Conservation (phyloP, 1,284 basidiomycete species). For the Hemileia vastatrix region DNA sequence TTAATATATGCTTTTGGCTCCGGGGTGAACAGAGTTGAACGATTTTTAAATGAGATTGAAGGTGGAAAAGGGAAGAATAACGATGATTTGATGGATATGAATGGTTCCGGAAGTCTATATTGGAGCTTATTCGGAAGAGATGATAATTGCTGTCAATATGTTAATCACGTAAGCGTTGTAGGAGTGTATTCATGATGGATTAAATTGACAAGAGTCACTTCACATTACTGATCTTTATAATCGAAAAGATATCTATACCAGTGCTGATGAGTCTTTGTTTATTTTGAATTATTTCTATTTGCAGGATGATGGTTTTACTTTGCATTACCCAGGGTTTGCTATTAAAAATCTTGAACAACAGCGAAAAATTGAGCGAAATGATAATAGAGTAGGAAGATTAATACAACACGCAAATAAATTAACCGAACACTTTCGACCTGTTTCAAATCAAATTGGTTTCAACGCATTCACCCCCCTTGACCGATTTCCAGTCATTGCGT, state of each 20-base stretch:
- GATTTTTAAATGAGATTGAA: slow-evolving; percentile 28
- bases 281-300: background rate
- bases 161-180: slow-evolving; percentile 33
- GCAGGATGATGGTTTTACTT: slow-evolving; percentile 13
- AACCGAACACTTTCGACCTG: slow-evolving; percentile 8
- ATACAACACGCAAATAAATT: slow-evolving; percentile 3
- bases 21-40: slow-evolving; percentile 24
- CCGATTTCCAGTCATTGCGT: too few relatives aligned
- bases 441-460: too few relatives aligned
- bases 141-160: slow-evolving; percentile 33
- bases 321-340: slow-evolving; percentile 19
- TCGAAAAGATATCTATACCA: background rate
- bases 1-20: slow-evolving; percentile 12
- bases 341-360: slow-evolving; percentile 8
- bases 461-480: too few relatives aligned
- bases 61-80: slow-evolving; percentile 16
- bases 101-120: slow-evolving; percentile 32
- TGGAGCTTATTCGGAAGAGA: slow-evolving; percentile 42
- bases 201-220: too few relatives aligned
- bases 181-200: too few relatives aligned
- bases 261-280: background rate
- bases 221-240: background rate
- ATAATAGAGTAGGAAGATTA: slow-evolving; percentile 3
- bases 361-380: slow-evolving; percentile 3
- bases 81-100: background rate